Conservation (phyloP, 352 stramenopile genomes). For the Peronosclerospora sorghi region DNA sequence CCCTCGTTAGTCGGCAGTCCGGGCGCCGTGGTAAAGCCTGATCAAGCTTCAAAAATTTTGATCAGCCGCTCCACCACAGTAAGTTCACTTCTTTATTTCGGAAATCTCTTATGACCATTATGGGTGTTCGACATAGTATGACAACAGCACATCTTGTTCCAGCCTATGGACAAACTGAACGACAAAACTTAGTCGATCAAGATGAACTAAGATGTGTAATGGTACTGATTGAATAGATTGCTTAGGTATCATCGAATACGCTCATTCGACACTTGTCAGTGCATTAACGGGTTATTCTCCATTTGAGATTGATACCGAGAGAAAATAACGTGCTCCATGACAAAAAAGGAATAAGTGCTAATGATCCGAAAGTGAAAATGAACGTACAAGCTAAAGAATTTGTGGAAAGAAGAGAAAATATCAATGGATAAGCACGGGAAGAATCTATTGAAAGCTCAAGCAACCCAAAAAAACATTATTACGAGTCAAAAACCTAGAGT, state of each 20-base stretch:
- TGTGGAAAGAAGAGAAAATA: neutral
- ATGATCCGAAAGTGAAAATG: neutral
- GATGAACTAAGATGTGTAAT: too few species aligned
- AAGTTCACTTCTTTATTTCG: too few species aligned
- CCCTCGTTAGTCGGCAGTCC: too few species aligned
- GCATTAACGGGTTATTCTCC: neutral
- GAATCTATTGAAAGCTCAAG: neutral
- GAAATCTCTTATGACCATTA: too few species aligned
- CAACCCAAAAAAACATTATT: neutral
- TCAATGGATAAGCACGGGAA: neutral
- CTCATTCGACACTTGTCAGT: slow-evolving; percentile 1
- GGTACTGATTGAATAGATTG: slow-evolving; percentile 1
- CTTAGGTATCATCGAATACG: slow-evolving; percentile 5
- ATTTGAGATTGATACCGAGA: neutral
- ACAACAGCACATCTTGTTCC: too few species aligned
- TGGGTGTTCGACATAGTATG: too few species aligned
- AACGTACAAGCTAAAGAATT: neutral
- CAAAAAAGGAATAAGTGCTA: neutral
- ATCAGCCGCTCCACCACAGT: too few species aligned
- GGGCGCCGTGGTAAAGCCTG: too few species aligned
- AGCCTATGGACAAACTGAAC: too few species aligned
- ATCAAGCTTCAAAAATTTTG: too few species aligned
- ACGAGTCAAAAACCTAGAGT: neutral
- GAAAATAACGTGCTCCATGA: neutral
- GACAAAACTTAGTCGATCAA: too few species aligned